A percentile compares a stretch with the other conserved stretches of the same genome.
These are phyloP conservation scores for Podaxis pistillaris DNA, from an alignment of 768 basidiomycete genomes.

Conservation along the genomic window DNA sequence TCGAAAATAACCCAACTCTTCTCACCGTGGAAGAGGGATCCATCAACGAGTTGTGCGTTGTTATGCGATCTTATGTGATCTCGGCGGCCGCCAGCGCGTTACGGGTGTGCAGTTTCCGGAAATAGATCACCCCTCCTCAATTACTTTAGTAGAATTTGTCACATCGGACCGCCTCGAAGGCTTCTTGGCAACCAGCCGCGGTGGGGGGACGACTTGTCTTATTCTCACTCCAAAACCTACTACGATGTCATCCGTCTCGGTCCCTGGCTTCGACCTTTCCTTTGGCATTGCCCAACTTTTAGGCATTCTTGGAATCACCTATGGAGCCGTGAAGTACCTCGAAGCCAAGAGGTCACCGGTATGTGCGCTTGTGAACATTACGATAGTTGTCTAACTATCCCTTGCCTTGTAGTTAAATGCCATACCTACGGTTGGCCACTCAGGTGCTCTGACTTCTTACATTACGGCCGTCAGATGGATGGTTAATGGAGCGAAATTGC, in stretches of 20 bases:
- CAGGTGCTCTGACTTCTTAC: constrained; percentile 23
- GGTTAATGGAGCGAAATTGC: constrained; percentile 20
- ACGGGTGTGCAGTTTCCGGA: no score
- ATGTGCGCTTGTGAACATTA: neutral
- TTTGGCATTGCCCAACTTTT: neutral
- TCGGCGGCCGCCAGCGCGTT: no score
- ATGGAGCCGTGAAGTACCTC: neutral
- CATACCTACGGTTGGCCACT: constrained; percentile 25
- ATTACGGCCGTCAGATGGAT: constrained; percentile 24
- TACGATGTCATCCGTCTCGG: neutral
- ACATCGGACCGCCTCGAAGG: neutral
- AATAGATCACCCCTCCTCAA: no score
- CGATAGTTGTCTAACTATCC: neutral
- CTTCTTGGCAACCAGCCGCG: neutral
- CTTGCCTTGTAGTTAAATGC: constrained; percentile 13
- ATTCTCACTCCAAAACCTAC: neutral
- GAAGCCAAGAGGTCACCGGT: constrained; percentile 10
- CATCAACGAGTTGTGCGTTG: no score
- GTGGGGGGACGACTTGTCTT: neutral
- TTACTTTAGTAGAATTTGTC: no score
- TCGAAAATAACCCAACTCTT: no score
- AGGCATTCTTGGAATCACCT: neutral
- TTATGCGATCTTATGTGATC: no score
- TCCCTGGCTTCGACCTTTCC: neutral
- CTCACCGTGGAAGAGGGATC: no score